phyloP scores from a whole-genome alignment of 306 rosid genomes.

The Comarum palustre region DNA sequence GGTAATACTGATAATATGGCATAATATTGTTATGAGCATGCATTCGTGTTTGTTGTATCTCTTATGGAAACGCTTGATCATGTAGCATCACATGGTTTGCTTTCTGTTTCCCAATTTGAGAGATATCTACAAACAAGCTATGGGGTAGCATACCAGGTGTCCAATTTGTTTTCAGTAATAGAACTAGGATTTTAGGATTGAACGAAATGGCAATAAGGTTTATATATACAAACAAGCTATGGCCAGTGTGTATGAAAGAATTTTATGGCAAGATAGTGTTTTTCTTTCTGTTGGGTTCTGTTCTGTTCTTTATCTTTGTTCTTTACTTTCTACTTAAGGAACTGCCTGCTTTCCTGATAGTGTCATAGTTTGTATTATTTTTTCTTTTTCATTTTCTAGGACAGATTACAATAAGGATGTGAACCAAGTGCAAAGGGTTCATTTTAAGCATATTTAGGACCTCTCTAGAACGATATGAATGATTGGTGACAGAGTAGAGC shows the following conservation, averaged over 20 bases:
- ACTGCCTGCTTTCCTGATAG: background rate
- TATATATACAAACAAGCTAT: background rate
- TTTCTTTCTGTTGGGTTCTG: background rate
- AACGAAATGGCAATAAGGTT: background rate
- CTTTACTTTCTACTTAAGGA: background rate
- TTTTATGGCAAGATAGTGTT: background rate
- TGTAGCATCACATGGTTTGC: background rate
- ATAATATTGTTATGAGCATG: background rate
- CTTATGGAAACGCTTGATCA: background rate
- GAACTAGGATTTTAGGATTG: background rate
- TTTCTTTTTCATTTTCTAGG: background rate
- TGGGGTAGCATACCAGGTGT: background rate
- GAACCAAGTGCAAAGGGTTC: background rate
- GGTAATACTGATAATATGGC: conserved; percentile 1
- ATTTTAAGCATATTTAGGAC: background rate
- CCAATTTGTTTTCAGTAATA: background rate
- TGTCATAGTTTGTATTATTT: background rate
- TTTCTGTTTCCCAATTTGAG: background rate
- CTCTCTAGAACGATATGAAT: background rate
- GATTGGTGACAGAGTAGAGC: background rate
- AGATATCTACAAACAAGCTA: background rate
- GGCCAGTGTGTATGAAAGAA: background rate
- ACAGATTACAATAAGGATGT: conserved; percentile 3
- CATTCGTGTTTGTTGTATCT: background rate
- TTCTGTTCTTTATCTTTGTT: background rate